Evolutionary conservation across 2,329 filamentous ascomycete genomes (phyloP), one percentile per base, ranked within the genome.

Genomic region (Apiospora koreana): DNA sequence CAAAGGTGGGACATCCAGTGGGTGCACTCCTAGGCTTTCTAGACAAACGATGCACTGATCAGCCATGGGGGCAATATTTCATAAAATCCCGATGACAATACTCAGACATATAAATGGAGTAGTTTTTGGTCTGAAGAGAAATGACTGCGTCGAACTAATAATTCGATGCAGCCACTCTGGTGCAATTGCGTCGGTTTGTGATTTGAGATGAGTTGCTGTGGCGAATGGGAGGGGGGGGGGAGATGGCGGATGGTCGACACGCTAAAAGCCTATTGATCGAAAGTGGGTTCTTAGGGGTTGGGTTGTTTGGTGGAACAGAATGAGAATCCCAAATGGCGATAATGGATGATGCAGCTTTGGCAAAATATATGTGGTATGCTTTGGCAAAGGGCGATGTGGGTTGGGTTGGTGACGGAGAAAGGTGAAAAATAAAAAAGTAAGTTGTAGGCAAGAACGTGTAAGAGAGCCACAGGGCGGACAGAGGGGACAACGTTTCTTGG

Each of bases 11-110:
- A 68, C 66, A 50, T 38, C 43, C 66, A 50, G 45, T 41, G 74
- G 73, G 72, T 77, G 75, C 68, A 75, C 75, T 77, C 81, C 81
- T 77, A 91, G 83, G 78, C 86, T 86, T 78, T 91, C 89, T 79
- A 91, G 85, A 85, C 89, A 92, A 82, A 91, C 89, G 81, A 91
- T 91, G 83, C 89, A 91, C 84, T 91, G 88, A 82, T 92, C 89
- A 83, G 88, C 85, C 83, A 85, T 85, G 74, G 76, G 79, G 76
- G 74, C 74, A 77, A 73, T 73, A 76, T 77, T 75, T 79, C 75
- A 79, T 79, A 70, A 74, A 76, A 71, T 73, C 74, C 67, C 70
- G 71, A 71, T 74, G 74, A 75, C 75, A 76, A 71, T 76, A 77
- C 77, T 76, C 76, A 77, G 77, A 79, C 77, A 77, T 78, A 79